These are phyloP conservation scores for Solanum microdontum DNA, from an alignment of 257 asterid species.

Conservation along the genomic window DNA sequence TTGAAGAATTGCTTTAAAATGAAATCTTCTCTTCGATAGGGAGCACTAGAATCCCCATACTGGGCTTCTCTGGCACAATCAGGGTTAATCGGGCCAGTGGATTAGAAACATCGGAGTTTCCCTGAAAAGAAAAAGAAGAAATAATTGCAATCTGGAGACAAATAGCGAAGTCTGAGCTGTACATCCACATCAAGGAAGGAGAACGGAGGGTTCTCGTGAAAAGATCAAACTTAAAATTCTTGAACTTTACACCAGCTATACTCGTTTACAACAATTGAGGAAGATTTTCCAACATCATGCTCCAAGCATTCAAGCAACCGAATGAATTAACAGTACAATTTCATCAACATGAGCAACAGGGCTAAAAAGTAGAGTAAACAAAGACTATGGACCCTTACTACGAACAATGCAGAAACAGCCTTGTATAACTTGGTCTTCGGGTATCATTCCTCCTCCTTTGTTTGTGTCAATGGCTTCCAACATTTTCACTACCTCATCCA, in stretches of 20 bases:
- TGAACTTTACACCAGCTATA: not conserved
- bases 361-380: not conserved
- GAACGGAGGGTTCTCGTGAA: not conserved
- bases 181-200: not conserved
- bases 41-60: not conserved
- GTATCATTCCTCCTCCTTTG: constrained; percentile 93
- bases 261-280: constrained; percentile 1
- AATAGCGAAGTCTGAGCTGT: not conserved
- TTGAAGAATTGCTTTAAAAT: not conserved
- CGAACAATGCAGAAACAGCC: constrained; percentile 79
- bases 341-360: not conserved
- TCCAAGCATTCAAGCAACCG: constrained; percentile 5
- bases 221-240: not conserved
- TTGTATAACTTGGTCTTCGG: constrained; percentile 49
- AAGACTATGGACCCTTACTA: constrained; percentile 54
- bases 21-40: not conserved
- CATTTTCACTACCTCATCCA: constrained; percentile 77
- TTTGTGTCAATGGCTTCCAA: constrained; percentile 78
- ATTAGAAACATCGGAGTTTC: not conserved
- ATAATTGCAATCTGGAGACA: not conserved
- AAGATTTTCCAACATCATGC: not conserved
- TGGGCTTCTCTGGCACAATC: not conserved
- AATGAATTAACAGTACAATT: not conserved
- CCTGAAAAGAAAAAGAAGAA: not conserved
- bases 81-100: not conserved